phyloP scores from a whole-genome alignment of 495 filamentous ascomycete genomes.

The Penicillium subrubescens region DNA sequence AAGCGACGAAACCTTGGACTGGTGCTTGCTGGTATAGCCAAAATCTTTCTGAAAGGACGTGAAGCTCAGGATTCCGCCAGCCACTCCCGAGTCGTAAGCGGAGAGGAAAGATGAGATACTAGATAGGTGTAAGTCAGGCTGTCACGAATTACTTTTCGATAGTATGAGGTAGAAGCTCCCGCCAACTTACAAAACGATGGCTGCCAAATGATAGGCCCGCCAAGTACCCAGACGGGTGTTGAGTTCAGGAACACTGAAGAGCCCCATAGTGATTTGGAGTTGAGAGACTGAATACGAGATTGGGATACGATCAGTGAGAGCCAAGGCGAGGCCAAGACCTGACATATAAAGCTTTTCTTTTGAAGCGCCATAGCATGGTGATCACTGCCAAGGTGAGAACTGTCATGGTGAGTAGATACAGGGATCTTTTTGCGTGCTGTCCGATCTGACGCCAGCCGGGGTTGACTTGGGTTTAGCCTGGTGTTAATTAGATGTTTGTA shows the following conservation, averaged over 20 bases:
- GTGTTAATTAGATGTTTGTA: neutral
- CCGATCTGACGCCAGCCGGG: neutral
- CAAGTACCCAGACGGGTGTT: conserved; percentile 27
- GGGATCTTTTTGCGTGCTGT: conserved; percentile 25
- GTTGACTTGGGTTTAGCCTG: neutral
- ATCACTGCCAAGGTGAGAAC: neutral
- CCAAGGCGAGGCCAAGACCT: conserved; percentile 10
- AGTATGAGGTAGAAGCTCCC: neutral
- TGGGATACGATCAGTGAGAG: conserved; percentile 3
- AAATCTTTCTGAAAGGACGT: conserved; percentile 40
- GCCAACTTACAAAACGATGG: conserved; percentile 26
- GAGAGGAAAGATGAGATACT: conserved; percentile 36
- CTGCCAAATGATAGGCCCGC: conserved; percentile 30
- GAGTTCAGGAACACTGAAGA: conserved; percentile 24
- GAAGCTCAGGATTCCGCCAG: conserved; percentile 39
- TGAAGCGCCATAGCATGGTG: neutral
- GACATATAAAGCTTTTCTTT: conserved; percentile 14
- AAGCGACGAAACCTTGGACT: conserved; percentile 42
- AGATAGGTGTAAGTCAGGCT: neutral
- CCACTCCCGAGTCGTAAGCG: conserved; percentile 42
- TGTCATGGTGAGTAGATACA: conserved; percentile 14
- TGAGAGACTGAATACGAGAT: neutral
- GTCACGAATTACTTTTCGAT: neutral
- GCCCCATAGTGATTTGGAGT: conserved; percentile 18
- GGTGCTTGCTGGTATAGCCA: conserved; percentile 25